Conservation (phyloP, 306 rosid genomes). For the Amphicarpaea edgeworthii region DNA sequence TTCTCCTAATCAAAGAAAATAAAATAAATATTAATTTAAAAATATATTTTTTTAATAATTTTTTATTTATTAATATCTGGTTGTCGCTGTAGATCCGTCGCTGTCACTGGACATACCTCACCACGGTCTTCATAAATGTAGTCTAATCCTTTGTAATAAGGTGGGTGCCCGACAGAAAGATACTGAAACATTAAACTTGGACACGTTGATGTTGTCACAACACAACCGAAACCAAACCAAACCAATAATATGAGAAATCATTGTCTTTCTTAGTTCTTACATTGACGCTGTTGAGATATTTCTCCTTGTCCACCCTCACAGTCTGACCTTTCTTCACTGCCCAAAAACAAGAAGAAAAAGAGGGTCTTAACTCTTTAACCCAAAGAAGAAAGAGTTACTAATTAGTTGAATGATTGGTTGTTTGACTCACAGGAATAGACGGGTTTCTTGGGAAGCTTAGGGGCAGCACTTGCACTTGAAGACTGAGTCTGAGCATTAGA, state of each 20-base stretch:
- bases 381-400: slow-evolving; percentile 16
- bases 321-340: slow-evolving; percentile 99
- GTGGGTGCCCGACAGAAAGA: slow-evolving; percentile 96
- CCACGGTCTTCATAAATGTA: slow-evolving; percentile 98
- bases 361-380: neutral
- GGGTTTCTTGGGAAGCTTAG: slow-evolving; percentile 74
- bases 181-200: slow-evolving; percentile 62
- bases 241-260: neutral
- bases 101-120: too few species aligned
- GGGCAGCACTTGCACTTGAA: slow-evolving; percentile 44
- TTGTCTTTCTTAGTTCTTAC: slow-evolving; percentile 60
- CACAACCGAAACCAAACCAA: slow-evolving; percentile 14
- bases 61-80: too few species aligned
- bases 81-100: too few species aligned
- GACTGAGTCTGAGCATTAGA: slow-evolving; percentile 71
- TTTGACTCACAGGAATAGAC: slow-evolving; percentile 89
- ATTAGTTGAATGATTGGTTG: neutral
- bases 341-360: slow-evolving; percentile 35
- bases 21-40: too few species aligned
- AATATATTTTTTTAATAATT: too few species aligned
- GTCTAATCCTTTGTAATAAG: slow-evolving; percentile 93
- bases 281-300: slow-evolving; percentile 87
- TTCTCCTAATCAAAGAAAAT: too few species aligned
- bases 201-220: slow-evolving; percentile 44
- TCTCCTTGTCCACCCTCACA: slow-evolving; percentile 94